Percentiles rank a stretch among this genome's conserved stretches.
Conservation (phyloP, 1,139 yeast genomes). For the Hansenula sp. region DNA sequence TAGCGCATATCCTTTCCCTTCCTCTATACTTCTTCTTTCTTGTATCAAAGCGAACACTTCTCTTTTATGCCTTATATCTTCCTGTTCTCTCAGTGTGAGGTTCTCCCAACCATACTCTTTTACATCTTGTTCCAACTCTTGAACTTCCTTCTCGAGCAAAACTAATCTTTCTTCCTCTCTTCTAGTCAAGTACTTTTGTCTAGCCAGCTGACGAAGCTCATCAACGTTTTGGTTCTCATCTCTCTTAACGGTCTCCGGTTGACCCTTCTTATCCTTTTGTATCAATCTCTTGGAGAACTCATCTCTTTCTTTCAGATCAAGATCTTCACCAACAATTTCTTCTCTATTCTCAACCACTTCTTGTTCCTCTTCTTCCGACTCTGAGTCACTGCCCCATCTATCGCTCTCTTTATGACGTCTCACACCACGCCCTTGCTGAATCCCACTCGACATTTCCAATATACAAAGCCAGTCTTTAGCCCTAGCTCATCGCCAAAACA, state of each 20-base stretch:
- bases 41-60: slow-evolving; percentile 38
- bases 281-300: slow-evolving; percentile 26
- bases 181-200: slow-evolving; percentile 43
- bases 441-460: neutral
- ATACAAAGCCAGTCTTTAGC: too few species aligned
- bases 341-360: slow-evolving; percentile 3
- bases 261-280: slow-evolving; percentile 17
- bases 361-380: slow-evolving; percentile 12
- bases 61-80: slow-evolving; percentile 46
- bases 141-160: slow-evolving; percentile 44
- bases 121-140: slow-evolving; percentile 42
- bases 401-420: slow-evolving; percentile 6
- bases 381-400: slow-evolving; percentile 22
- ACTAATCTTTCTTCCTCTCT: slow-evolving; percentile 43
- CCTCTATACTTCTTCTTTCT: slow-evolving; percentile 35
- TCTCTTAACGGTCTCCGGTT: slow-evolving; percentile 17
- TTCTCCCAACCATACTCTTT: slow-evolving; percentile 44
- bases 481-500: neutral
- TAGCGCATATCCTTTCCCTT: slow-evolving; percentile 36
- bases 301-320: slow-evolving; percentile 25
- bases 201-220: slow-evolving; percentile 39
- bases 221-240: slow-evolving; percentile 11
- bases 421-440: neutral
- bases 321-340: slow-evolving; percentile 15
- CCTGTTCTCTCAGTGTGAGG: slow-evolving; percentile 43